phyloP scores from a whole-genome alignment of 164 flowering plant species.

The Chloranthus sessilifolius region DNA sequence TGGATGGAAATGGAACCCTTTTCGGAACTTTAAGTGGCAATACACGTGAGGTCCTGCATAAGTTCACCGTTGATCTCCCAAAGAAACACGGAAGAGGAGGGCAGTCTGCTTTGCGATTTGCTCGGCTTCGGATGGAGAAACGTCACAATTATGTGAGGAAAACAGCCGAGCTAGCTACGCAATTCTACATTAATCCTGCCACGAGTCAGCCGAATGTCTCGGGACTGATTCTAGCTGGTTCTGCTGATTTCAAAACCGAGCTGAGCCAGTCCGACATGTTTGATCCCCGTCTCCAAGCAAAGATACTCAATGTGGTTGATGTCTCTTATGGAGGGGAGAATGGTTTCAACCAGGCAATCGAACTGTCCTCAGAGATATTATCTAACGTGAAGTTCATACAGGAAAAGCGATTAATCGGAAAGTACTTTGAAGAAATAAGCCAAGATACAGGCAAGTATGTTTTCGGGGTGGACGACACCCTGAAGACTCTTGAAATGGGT shows the following conservation, averaged over 20 bases:
- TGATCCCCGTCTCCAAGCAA: conserved; percentile 16
- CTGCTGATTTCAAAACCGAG: conserved; percentile 14
- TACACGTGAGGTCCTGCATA: conserved; percentile 12
- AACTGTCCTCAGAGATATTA: conserved; percentile 9
- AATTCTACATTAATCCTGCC: conserved; percentile 15
- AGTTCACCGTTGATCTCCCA: conserved; percentile 13
- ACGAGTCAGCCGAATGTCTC: conserved; percentile 15
- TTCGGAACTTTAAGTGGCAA: conserved; percentile 15
- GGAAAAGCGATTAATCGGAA: conserved; percentile 10
- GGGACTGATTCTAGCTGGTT: conserved; percentile 13
- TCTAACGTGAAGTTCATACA: conserved; percentile 15
- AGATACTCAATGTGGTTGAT: conserved; percentile 16
- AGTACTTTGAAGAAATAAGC: conserved; percentile 16
- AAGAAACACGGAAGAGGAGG: conserved; percentile 17
- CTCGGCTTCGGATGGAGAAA: conserved; percentile 15
- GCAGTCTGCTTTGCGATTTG: conserved; percentile 14
- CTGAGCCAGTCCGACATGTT: conserved; percentile 16
- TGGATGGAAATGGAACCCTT: conserved; percentile 16
- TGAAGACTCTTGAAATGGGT: conserved; percentile 14
- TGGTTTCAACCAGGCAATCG: conserved; percentile 14
- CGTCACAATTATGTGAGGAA: conserved; percentile 16
- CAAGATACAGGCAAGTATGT: conserved; percentile 15
- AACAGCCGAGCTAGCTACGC: conserved; percentile 14
- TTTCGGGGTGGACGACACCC: conserved; percentile 12
- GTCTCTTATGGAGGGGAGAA: conserved; percentile 17